A percentile compares a stretch with the other conserved stretches of the same genome.
Conservation (phyloP, 2,329 filamentous ascomycete genomes). For the Fonsecaea erecta region DNA sequence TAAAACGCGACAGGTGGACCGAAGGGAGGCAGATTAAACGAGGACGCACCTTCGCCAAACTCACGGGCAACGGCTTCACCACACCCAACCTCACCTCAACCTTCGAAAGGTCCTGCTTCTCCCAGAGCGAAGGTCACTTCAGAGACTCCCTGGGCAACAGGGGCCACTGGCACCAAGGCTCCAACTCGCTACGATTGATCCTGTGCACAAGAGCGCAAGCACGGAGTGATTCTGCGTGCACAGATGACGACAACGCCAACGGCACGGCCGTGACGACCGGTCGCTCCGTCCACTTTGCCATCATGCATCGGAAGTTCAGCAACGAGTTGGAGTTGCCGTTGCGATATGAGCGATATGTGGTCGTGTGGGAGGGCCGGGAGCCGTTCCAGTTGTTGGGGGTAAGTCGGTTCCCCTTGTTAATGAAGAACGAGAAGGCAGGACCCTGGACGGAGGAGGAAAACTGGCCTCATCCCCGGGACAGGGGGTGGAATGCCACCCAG, state of each 20-base stretch:
- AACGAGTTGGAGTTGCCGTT: constrained; percentile 44
- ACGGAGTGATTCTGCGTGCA: constrained; percentile 18
- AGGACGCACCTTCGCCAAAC: constrained; percentile 41
- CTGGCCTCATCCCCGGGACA: constrained; percentile 37
- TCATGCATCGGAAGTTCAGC: constrained; percentile 46
- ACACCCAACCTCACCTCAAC: constrained; percentile 42
- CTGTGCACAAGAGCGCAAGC: constrained; percentile 41
- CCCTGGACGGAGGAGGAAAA: constrained; percentile 45
- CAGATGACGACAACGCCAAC: constrained; percentile 23
- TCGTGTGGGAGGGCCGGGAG: constrained; percentile 44
- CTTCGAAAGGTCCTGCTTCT: constrained; percentile 40
- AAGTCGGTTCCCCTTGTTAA: constrained; percentile 43
- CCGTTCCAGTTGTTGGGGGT: constrained; percentile 46
- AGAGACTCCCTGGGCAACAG: constrained; percentile 31
- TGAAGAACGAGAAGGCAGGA: constrained; percentile 45
- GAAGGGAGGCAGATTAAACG: not conserved
- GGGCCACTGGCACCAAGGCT: constrained; percentile 47
- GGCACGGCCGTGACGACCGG: constrained; percentile 18
- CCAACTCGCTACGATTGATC: constrained; percentile 46
- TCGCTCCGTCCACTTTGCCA: constrained; percentile 42
- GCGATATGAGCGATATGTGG: constrained; percentile 47
- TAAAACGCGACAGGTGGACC: not conserved
- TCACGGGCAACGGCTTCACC: constrained; percentile 41
- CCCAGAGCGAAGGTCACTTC: constrained; percentile 20
- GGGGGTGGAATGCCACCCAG: constrained; percentile 5